Evolutionary conservation across 768 basidiomycete genomes (phyloP).

Genomic region (Clavulina sp.): DNA sequence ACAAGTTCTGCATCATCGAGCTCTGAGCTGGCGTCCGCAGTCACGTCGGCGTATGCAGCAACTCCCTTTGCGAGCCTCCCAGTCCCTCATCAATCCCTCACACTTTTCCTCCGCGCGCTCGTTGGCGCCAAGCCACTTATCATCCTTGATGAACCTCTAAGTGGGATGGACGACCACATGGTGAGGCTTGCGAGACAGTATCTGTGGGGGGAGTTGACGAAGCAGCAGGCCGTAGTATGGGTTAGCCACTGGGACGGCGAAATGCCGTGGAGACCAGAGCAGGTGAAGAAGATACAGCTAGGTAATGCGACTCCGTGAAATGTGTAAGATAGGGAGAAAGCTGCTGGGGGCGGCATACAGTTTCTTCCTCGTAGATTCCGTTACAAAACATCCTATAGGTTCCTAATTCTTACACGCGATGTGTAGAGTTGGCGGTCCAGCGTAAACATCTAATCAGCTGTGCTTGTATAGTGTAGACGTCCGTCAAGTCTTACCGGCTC

Average conservation of each 20-base stretch:
- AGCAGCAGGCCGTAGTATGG: constrained; percentile 59
- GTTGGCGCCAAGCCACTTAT: constrained; percentile 58
- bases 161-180: constrained; percentile 77
- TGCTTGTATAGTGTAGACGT: too few species aligned
- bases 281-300: too few species aligned
- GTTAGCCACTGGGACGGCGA: constrained; percentile 88
- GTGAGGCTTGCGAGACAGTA: constrained; percentile 45
- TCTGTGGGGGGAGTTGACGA: constrained; percentile 31
- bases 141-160: constrained; percentile 82
- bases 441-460: too few species aligned
- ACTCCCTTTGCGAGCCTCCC: constrained; percentile 45
- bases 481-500: too few species aligned
- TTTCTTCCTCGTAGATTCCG: too few species aligned
- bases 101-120: constrained; percentile 72
- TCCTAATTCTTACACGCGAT: too few species aligned
- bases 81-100: constrained; percentile 58
- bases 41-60: constrained; percentile 18
- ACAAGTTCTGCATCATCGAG: too few species aligned
- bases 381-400: too few species aligned
- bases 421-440: too few species aligned
- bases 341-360: too few species aligned
- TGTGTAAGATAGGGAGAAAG: too few species aligned
- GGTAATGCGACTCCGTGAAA: too few species aligned
- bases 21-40: constrained; percentile 4
- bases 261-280: constrained; percentile 88